Base-by-base conservation (phyloP, 2,329 filamentous ascomycete genomes). In the Sporothrix euskadiensis region DNA sequence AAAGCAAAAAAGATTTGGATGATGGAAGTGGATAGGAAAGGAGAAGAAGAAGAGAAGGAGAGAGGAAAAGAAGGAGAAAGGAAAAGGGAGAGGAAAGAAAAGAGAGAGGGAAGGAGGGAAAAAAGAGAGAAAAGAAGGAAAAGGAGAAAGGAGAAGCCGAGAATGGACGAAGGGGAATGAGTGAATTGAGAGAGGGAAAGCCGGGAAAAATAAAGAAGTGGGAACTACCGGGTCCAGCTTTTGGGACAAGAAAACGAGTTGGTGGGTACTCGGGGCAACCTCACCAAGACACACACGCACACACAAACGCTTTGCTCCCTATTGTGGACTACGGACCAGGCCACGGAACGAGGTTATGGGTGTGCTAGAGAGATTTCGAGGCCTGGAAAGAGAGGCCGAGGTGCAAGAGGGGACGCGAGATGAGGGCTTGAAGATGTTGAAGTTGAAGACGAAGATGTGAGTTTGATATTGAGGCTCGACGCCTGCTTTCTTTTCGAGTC, bases 161-260 rank as follows among this genome's bases (percentile, higher is more conserved):
- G 75, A 75, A 75, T 75, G 74, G 74, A 72, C 75, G 75, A 76
- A 75, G 74, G 75, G 75, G 74, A 76, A 73, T 76, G 75, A 68
- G 75, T 76, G 75, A 75, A 75, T 76, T 75, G 69, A 71, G 71
- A 72, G 74, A 75, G 73, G 73, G 71, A 75, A 75, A 76, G 52
- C 61, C 69, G 44, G 69, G 63, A 69, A 68, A 71, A 74, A 74
- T 73, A 74, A 73, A 74, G 66, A 74, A 74, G 73, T 74, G 73
- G 73, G 73, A 69, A 73, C 73, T 39, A 63, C 59, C 73, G 73
- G 73, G 73, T 74, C 73, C 70, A 74, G 73, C 73, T 74, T 63
- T 59, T 61, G 32, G 41, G 49, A 41, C 68, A 35, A 49, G 32
- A 65, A 54, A 49, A 68, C 16, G 52, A 65, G 19, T 35, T 44